Conservation (phyloP, 2,329 filamentous ascomycete species). For the Botryotinia calthae region DNA sequence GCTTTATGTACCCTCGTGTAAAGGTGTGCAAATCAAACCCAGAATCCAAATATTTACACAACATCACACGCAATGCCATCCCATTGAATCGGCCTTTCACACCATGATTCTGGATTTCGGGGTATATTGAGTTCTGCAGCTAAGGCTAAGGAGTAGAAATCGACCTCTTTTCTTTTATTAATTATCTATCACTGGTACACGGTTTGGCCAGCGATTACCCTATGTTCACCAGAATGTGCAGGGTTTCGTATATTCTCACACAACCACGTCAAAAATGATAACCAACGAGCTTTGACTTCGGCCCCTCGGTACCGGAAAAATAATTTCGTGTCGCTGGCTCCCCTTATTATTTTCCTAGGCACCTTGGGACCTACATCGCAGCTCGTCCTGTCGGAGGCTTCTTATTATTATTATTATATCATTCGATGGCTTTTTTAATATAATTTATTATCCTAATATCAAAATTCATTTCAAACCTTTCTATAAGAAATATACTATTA, state of each 20-base stretch:
- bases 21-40: not conserved
- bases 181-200: not conserved
- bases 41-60: not conserved
- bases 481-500: no score
- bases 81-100: not conserved
- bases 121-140: not conserved
- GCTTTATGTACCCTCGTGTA: not conserved
- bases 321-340: no score
- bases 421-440: no score
- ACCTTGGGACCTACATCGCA: no score
- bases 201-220: not conserved
- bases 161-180: not conserved
- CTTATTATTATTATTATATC: no score
- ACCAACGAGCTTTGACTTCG: no score
- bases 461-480: no score
- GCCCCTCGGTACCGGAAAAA: no score
- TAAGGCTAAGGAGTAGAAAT: not conserved
- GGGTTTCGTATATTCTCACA: not conserved
- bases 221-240: not conserved
- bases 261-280: not conserved
- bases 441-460: no score
- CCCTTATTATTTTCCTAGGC: no score
- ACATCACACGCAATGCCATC: not conserved
- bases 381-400: no score
- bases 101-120: not conserved